Conservation (phyloP, 108 stramenopile genomes). For the Mediolabrus comicus region DNA sequence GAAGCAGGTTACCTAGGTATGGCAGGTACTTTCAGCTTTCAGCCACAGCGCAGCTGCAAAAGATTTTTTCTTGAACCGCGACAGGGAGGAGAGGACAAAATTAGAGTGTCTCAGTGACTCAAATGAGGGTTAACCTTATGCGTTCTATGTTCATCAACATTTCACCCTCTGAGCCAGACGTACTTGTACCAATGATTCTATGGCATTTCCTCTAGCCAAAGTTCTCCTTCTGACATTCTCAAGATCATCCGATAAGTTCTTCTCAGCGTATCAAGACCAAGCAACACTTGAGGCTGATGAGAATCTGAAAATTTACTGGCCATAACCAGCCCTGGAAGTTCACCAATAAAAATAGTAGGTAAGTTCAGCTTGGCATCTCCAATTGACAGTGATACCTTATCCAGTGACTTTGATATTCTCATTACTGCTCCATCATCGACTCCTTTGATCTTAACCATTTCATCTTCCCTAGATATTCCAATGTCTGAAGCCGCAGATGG, state of each 20-base stretch:
- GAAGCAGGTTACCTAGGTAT: no score
- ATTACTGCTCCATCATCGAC: conserved; percentile 82
- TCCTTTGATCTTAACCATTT: conserved; percentile 92
- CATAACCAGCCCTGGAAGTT: conserved; percentile 11
- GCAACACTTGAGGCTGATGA: neutral
- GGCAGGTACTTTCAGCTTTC: no score
- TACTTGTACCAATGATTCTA: neutral
- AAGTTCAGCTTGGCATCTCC: conserved; percentile 1
- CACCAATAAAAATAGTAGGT: conserved; percentile 4
- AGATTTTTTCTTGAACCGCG: no score
- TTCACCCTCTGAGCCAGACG: neutral
- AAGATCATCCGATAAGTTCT: neutral
- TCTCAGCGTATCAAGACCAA: neutral
- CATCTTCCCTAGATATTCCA: conserved; percentile 60
- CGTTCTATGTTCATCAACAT: neutral
- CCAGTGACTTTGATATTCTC: neutral
- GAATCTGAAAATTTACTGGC: neutral
- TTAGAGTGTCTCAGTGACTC: no score
- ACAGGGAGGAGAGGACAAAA: no score
- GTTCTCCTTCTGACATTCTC: neutral
- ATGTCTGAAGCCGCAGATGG: conserved; percentile 2
- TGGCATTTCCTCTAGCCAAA: neutral
- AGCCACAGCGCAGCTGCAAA: no score
- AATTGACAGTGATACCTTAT: neutral
- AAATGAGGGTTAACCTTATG: neutral